These are phyloP conservation scores for Salix viminalis DNA, from an alignment of 345 rosid species.

Conservation along the genomic window DNA sequence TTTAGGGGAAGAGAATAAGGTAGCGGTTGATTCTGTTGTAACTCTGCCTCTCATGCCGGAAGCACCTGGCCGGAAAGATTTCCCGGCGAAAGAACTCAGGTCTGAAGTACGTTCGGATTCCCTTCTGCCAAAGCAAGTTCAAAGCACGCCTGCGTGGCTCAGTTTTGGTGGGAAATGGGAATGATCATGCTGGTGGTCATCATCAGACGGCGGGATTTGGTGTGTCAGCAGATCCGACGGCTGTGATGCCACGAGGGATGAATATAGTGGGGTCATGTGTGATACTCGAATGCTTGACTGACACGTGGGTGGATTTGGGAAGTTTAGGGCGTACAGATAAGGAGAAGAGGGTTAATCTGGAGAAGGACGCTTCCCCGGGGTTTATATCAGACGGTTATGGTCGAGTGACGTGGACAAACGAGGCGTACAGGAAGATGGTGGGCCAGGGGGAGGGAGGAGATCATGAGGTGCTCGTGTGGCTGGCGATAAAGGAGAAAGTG, in stretches of 20 bases:
- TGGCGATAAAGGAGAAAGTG: conserved; percentile 52
- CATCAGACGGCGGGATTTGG: not conserved
- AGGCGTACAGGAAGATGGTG: conserved; percentile 60
- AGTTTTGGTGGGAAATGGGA: conserved; percentile 32
- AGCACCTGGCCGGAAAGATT: conserved; percentile 39
- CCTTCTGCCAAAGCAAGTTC: not conserved
- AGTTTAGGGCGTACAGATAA: conserved; percentile 55
- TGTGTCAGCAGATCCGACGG: conserved; percentile 17
- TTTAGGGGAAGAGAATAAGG: conserved; percentile 17
- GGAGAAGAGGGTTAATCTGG: conserved; percentile 48
- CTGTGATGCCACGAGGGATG: not conserved
- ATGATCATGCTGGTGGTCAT: not conserved
- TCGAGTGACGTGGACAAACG: conserved; percentile 72
- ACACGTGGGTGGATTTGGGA: conserved; percentile 51
- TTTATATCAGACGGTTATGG: conserved; percentile 59
- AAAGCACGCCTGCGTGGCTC: conserved; percentile 42
- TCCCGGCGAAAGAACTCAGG: conserved; percentile 11
- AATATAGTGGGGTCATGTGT: conserved; percentile 45
- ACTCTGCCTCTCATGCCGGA: conserved; percentile 70
- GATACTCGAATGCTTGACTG: conserved; percentile 72
- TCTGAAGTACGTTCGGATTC: not conserved
- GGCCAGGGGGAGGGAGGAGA: conserved; percentile 19
- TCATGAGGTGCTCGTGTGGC: conserved; percentile 45
- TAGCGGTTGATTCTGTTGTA: conserved; percentile 11
- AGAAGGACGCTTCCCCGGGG: conserved; percentile 80